Evolutionary conservation across 1,284 basidiomycete species (phyloP).

Genomic region (Athelia sp.): DNA sequence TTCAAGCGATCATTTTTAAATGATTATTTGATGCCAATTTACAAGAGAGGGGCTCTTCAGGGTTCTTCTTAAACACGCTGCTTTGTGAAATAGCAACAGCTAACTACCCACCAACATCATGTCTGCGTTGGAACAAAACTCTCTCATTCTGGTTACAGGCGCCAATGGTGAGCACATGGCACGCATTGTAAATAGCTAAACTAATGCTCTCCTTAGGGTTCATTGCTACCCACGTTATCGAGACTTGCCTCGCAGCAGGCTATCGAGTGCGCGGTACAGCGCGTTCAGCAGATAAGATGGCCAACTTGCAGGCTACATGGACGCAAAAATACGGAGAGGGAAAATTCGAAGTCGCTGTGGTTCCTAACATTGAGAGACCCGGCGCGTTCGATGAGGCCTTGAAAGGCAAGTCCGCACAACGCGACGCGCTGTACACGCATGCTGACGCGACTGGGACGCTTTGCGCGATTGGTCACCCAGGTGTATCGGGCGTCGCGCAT

Average conservation of each 20-base stretch:
- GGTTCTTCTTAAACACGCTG: no score
- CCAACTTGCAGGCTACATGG: background rate
- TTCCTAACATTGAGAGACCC: background rate
- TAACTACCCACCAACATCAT: background rate
- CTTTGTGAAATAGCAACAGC: no score
- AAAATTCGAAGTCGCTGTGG: background rate
- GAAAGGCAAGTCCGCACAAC: background rate
- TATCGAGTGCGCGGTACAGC: background rate
- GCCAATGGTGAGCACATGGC: slow-evolving; percentile 16
- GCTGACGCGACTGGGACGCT: background rate
- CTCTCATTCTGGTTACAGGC: slow-evolving; percentile 22
- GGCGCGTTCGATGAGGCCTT: background rate
- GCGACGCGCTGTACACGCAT: background rate
- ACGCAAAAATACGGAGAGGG: background rate
- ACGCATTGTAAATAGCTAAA: background rate
- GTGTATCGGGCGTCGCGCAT: slow-evolving; percentile 1
- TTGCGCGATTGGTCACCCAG: background rate
- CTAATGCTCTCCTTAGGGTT: background rate
- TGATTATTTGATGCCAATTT: no score
- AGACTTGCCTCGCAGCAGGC: background rate
- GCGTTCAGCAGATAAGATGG: background rate
- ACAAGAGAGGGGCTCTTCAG: no score
- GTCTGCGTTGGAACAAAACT: background rate
- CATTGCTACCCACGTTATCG: background rate
- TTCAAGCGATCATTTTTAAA: no score